A percentile compares a stretch with the other conserved stretches of the same genome.
phyloP scores from a whole-genome alignment of 345 rosid genomes.

The Brassica cretica region DNA sequence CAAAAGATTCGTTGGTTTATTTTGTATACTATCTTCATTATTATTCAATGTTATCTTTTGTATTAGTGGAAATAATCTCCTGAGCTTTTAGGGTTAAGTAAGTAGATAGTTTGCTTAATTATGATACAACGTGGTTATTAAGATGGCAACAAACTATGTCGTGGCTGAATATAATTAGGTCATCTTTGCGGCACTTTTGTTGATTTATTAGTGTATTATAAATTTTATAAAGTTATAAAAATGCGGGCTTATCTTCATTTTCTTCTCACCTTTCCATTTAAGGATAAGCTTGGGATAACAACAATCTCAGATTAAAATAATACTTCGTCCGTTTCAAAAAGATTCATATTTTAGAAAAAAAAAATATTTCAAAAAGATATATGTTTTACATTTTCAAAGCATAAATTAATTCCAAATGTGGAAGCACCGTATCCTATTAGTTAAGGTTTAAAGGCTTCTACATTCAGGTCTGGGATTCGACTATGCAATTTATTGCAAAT shows the following conservation, averaged over 20 bases:
- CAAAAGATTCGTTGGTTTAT: slow-evolving; percentile 28
- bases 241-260: slow-evolving; percentile 36
- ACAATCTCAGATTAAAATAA: not conserved
- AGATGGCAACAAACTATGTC: slow-evolving; percentile 29
- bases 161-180: slow-evolving; percentile 35
- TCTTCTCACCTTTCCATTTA: slow-evolving; percentile 28
- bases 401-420: too few species aligned
- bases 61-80: slow-evolving; percentile 32
- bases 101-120: slow-evolving; percentile 18
- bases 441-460: too few species aligned
- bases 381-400: too few species aligned
- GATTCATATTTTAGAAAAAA: too few species aligned
- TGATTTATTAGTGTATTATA: not conserved
- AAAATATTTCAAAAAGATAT: too few species aligned
- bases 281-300: slow-evolving; percentile 38
- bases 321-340: not conserved
- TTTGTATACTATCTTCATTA: not conserved
- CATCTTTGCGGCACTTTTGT: slow-evolving; percentile 31
- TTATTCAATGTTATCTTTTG: slow-evolving; percentile 30
- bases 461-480: too few species aligned
- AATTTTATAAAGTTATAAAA: slow-evolving; percentile 12
- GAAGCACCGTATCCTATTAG: too few species aligned
- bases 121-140: slow-evolving; percentile 28
- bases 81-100: slow-evolving; percentile 14
- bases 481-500: too few species aligned